Conservation (phyloP, 129 eudicot genomes). For the Chrysanthemum lavandulifolium region DNA sequence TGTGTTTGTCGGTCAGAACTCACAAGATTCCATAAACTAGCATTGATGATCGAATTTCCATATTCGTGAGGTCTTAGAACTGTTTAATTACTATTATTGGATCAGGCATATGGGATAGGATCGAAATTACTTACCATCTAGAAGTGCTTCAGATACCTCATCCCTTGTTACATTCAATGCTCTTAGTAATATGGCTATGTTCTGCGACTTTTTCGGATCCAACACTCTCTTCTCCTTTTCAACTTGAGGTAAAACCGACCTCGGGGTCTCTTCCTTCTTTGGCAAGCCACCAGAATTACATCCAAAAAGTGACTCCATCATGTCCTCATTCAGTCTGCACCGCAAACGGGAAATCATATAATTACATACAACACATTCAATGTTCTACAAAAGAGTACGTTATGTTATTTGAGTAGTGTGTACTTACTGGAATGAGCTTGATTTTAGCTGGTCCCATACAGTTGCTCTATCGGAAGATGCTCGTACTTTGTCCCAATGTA, state of each 20-base stretch:
- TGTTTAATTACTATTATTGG: background rate
- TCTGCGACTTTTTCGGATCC: constrained; percentile 97
- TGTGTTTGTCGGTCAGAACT: too few species aligned
- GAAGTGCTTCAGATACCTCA: constrained; percentile 91
- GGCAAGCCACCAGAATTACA: constrained; percentile 47
- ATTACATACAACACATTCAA: constrained; percentile 11
- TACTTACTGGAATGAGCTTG: constrained; percentile 98
- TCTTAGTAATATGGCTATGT: constrained; percentile 83
- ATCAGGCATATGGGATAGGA: constrained; percentile 10
- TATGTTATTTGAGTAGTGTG: background rate
- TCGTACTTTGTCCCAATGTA: constrained; percentile 98
- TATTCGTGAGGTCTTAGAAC: background rate
- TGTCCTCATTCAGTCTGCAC: constrained; percentile 83
- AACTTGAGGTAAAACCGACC: constrained; percentile 57
- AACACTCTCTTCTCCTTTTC: constrained; percentile 80
- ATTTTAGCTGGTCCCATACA: constrained; percentile 94
- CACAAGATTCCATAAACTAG: too few species aligned
- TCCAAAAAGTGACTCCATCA: constrained; percentile 91
- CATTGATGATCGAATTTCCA: background rate
- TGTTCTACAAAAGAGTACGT: background rate
- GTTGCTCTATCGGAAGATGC: constrained; percentile 93
- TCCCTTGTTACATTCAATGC: constrained; percentile 91
- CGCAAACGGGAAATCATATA: constrained; percentile 1
- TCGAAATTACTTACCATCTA: constrained; percentile 61
- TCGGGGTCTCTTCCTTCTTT: constrained; percentile 53